These are phyloP conservation scores for Penicillium sp. DNA, from an alignment of 2,329 filamentous ascomycete genomes.

Conservation along the genomic window DNA sequence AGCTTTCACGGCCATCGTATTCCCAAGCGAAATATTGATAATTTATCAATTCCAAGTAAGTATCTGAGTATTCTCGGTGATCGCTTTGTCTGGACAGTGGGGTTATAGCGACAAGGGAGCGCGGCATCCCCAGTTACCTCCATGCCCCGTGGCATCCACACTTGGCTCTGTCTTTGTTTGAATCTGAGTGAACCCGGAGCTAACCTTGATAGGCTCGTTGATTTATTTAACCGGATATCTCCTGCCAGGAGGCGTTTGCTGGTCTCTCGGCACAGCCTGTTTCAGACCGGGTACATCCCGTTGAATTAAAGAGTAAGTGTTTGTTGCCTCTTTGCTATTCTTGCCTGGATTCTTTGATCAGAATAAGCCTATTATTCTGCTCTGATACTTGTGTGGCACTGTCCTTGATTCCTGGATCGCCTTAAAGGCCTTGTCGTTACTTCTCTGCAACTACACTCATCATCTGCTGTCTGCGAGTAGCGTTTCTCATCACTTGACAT, in stretches of 20 bases:
- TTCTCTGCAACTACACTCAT: not conserved
- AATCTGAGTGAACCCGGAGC: not conserved
- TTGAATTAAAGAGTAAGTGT: not conserved
- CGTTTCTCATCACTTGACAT: not conserved
- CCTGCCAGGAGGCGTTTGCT: not conserved
- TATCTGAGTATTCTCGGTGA: not conserved
- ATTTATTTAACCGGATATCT: not conserved
- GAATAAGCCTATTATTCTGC: not conserved
- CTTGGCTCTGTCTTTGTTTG: not conserved
- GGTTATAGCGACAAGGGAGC: not conserved
- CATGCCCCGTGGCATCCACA: not conserved
- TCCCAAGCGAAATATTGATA: not conserved
- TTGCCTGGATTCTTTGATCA: not conserved
- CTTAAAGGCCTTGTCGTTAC: not conserved
- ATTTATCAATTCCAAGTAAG: not conserved
- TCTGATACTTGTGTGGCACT: not conserved
- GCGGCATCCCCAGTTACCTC: not conserved
- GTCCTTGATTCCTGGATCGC: not conserved
- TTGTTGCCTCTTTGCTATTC: not conserved
- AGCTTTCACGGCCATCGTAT: not conserved
- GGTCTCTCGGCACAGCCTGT: not conserved
- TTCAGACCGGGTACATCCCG: not conserved
- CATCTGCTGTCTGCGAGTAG: not conserved
- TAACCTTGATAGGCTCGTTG: not conserved
- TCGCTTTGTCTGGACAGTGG: not conserved